phyloP scores from a whole-genome alignment of 2,329 filamentous ascomycete genomes.

The Hirsutella thompsonii region DNA sequence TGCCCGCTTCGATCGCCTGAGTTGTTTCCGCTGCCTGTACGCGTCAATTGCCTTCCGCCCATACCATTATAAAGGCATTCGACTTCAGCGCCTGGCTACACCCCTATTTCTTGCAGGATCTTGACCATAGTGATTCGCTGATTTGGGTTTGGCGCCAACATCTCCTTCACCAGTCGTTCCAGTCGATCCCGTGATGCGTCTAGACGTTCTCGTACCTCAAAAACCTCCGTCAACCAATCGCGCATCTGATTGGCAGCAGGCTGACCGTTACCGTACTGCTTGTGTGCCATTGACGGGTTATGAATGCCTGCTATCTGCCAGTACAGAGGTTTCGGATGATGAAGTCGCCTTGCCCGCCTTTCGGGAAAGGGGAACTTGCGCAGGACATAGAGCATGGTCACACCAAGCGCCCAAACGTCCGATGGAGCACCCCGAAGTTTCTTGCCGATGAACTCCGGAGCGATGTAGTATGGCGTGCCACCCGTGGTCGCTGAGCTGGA shows the following conservation, averaged over 20 bases:
- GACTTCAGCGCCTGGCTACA: no score
- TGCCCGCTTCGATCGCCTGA: no score
- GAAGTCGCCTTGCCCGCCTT: conserved; percentile 30
- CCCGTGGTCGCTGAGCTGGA: conserved; percentile 34
- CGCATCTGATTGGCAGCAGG: conserved; percentile 39
- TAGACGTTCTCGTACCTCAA: conserved; percentile 31
- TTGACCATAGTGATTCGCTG: conserved; percentile 42
- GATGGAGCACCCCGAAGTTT: conserved; percentile 40
- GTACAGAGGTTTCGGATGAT: conserved; percentile 37
- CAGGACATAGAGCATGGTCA: conserved; percentile 48
- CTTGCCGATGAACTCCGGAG: conserved; percentile 45
- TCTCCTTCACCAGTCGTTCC: conserved; percentile 38
- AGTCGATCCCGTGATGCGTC: conserved; percentile 32
- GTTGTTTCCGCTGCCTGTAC: no score
- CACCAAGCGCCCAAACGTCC: conserved; percentile 46
- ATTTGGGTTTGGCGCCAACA: conserved; percentile 37
- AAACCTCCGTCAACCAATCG: conserved; percentile 41
- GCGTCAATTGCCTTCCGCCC: no score
- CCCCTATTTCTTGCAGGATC: conserved; percentile 26
- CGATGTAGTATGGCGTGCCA: conserved; percentile 49
- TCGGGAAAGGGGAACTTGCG: conserved; percentile 43
- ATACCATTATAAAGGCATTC: no score
- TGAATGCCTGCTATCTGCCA: conserved; percentile 47
- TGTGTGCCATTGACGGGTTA: conserved; percentile 17
- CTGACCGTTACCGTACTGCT: conserved; percentile 22